phyloP scores from a whole-genome alignment of 306 rosid genomes.

The Spatholobus suberectus region DNA sequence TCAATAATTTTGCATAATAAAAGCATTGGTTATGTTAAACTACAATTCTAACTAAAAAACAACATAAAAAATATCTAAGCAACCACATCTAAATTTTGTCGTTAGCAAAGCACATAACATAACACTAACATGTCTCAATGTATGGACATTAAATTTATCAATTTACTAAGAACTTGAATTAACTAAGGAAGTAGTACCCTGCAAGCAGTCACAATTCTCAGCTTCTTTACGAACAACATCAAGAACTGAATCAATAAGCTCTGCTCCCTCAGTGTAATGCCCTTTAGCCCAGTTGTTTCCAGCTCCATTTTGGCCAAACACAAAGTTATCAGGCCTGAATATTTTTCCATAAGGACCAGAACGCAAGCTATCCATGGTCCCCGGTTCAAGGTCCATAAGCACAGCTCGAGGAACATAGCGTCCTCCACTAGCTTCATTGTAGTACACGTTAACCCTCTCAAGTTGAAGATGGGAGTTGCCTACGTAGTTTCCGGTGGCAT shows the following conservation, averaged over 20 bases:
- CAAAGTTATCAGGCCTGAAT: conserved; percentile 88
- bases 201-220: conserved; percentile 90
- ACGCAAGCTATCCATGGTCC: conserved; percentile 89
- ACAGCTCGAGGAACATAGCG: conserved; percentile 90
- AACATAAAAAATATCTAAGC: background rate
- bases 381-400: conserved; percentile 89
- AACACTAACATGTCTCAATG: no score
- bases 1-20: background rate
- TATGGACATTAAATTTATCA: background rate
- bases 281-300: conserved; percentile 97
- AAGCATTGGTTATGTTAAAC: background rate
- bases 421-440: conserved; percentile 88
- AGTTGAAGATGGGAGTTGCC: conserved; percentile 75
- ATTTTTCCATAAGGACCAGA: conserved; percentile 80
- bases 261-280: conserved; percentile 93
- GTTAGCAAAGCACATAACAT: no score
- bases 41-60: no score
- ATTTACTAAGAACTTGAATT: background rate
- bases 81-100: background rate
- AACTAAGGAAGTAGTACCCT: conserved; percentile 57
- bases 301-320: conserved; percentile 90
- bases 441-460: conserved; percentile 88
- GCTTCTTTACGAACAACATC: conserved; percentile 95
- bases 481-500: conserved; percentile 66
- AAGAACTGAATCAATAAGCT: conserved; percentile 86